Base-by-base conservation (phyloP, 2,329 filamentous ascomycete species). In the Aspergillus sp. region DNA sequence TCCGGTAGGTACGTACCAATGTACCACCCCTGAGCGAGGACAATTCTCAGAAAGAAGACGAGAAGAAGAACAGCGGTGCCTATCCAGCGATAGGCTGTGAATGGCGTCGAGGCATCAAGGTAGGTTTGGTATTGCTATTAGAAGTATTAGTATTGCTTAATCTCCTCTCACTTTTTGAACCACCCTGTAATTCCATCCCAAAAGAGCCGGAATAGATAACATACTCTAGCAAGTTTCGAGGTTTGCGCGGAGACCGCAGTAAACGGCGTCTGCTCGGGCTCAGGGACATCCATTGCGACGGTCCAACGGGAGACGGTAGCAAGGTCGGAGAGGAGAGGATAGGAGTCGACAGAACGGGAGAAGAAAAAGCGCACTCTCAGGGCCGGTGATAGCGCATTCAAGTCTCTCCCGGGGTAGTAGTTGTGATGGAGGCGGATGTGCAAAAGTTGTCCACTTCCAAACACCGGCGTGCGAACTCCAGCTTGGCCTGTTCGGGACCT, bases 21-120 rank as follows among this genome's bases (percentile, higher is more conserved):
- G 75, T 99, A 99, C 95, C 95, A 99, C 78, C 95, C 95, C 80
- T 98, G 92, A 59, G 92, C 91, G 51, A 96, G 63, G 64, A 99
- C 82, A 75, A 99, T 96, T 73, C 95, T 88, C 65, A 95, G 74
- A 74, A 91, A 93, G 82, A 99, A 99, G 67, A 92, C 62, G 61
- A 91, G 56, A 59, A 98, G 86, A 56, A 89, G 82, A 41, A 84
- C 81, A 51, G 78, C 90, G n/a, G 93, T 96, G 74, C 88, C 88
- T 61, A 89, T 73, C 95, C 95, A 99, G 82, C 95, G 85, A 79
- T 98, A 96, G 58, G 88, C 80, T 54, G 92, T 87, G 76, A 86
- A 96, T 13, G 95, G 95, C 9, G 93, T 98, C 52, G 89, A 93
- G 78, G 92, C 90, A 78, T 99, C 95, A 66, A 99, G 87, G 63